These are phyloP conservation scores for Saccharomycopsis synnaedendra DNA, from an alignment of 805 yeast genomes.

Conservation along the genomic window DNA sequence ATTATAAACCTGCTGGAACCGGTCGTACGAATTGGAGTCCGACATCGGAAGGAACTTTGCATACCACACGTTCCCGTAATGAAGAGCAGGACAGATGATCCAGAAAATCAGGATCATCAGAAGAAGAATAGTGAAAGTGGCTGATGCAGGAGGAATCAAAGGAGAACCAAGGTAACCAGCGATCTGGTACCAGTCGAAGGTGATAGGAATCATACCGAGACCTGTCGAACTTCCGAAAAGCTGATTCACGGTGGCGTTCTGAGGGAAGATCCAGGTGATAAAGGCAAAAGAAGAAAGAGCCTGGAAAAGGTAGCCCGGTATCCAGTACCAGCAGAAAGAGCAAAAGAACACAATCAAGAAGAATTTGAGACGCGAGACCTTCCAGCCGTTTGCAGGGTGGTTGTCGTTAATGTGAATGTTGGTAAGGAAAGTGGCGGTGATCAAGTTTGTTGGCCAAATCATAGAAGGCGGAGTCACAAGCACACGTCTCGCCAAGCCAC, in stretches of 20 bases:
- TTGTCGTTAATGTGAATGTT: constrained; percentile 38
- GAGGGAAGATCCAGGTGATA: constrained; percentile 54
- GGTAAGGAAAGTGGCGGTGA: constrained; percentile 44
- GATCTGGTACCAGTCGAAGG: constrained; percentile 61
- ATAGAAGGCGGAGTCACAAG: constrained; percentile 55
- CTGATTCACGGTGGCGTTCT: constrained; percentile 49
- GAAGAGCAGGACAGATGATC: constrained; percentile 42
- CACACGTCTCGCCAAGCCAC: constrained; percentile 49
- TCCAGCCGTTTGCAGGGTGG: constrained; percentile 51
- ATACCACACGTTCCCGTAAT: constrained; percentile 45
- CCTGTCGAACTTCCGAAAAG: constrained; percentile 55
- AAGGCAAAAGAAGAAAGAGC: constrained; percentile 51
- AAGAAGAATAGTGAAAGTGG: constrained; percentile 32
- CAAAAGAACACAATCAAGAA: constrained; percentile 30
- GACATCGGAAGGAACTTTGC: constrained; percentile 50
- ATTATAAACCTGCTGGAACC: constrained; percentile 37
- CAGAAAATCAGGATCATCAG: constrained; percentile 40
- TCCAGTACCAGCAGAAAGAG: constrained; percentile 42
- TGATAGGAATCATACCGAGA: constrained; percentile 51
- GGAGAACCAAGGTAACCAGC: constrained; percentile 49
- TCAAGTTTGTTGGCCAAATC: constrained; percentile 62
- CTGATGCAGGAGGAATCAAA: constrained; percentile 47
- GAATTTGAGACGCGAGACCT: constrained; percentile 37
- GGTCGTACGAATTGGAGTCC: constrained; percentile 37
- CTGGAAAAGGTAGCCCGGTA: constrained; percentile 49